Conservation (phyloP, 352 stramenopile genomes). For the Phytopythium sindhum region DNA sequence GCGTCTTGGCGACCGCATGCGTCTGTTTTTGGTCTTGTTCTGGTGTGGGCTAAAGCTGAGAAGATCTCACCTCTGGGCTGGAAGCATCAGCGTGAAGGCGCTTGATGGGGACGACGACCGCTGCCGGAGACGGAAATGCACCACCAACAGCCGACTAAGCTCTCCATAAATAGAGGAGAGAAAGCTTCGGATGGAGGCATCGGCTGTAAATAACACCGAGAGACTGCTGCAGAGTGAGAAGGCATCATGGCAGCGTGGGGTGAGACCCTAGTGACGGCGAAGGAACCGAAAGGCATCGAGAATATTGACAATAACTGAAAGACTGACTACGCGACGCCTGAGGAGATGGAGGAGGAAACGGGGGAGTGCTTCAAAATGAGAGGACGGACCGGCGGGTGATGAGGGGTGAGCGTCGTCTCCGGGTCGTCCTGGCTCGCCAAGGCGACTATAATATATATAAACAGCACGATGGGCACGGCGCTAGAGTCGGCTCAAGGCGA, state of each 20-base stretch:
- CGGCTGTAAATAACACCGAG: not conserved
- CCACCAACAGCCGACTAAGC: not conserved
- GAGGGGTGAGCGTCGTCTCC: too few relatives aligned
- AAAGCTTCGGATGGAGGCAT: too few relatives aligned
- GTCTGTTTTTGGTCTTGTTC: not conserved
- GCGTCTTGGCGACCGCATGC: constrained; percentile 3
- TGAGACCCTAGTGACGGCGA: too few relatives aligned
- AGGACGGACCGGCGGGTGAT: not conserved
- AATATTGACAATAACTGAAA: not conserved
- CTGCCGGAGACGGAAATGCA: not conserved
- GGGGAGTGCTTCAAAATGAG: not conserved
- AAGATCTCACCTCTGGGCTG: not conserved
- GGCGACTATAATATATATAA: constrained; percentile 4
- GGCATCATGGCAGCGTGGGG: too few relatives aligned
- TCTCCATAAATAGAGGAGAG: constrained; percentile 1
- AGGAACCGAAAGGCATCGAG: not conserved
- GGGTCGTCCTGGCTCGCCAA: not conserved
- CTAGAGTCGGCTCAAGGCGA: not conserved
- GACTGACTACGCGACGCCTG: not conserved
- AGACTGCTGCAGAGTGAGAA: too few relatives aligned
- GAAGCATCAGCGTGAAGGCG: not conserved
- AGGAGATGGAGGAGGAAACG: not conserved
- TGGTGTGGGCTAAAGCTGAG: not conserved
- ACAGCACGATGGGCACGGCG: not conserved
- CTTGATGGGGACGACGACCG: too few relatives aligned